A percentile compares a stretch with the other conserved stretches of the same genome.
These are phyloP conservation scores for Fusarium musae DNA, from an alignment of 2,329 filamentous ascomycete species.

Conservation along the genomic window DNA sequence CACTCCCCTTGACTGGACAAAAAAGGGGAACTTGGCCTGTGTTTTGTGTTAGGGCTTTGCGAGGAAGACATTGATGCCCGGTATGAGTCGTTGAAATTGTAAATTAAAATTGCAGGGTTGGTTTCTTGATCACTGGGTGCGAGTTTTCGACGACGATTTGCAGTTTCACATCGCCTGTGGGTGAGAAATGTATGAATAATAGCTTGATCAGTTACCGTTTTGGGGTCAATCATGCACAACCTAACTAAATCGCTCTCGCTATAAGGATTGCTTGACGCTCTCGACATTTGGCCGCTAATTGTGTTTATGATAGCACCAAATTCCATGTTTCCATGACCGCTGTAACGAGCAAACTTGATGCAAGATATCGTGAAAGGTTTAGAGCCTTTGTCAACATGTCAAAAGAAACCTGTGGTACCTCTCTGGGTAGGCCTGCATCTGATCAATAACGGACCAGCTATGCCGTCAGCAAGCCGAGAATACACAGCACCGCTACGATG, in stretches of 20 bases:
- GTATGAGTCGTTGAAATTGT: slow-evolving; percentile 11
- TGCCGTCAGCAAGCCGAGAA: background rate
- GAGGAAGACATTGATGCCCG: background rate
- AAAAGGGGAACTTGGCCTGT: background rate
- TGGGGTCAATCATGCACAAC: background rate
- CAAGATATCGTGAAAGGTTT: slow-evolving; percentile 2
- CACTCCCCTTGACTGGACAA: background rate
- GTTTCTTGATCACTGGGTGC: slow-evolving; percentile 6
- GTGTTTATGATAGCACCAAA: background rate
- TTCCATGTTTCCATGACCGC: slow-evolving; percentile 9
- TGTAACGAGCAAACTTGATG: slow-evolving; percentile 5
- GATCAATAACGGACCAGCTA: background rate
- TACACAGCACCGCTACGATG: slow-evolving; percentile 20
- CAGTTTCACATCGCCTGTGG: slow-evolving; percentile 19
- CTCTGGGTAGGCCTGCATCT: slow-evolving; percentile 22
- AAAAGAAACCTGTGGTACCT: slow-evolving; percentile 34
- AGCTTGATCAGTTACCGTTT: background rate
- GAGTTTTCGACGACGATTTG: slow-evolving; percentile 15
- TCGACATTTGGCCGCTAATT: background rate
- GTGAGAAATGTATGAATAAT: slow-evolving; percentile 24
- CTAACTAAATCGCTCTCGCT: background rate
- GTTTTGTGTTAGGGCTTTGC: background rate
- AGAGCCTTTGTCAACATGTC: slow-evolving; percentile 5
- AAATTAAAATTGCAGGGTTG: slow-evolving; percentile 12
- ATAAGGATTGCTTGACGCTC: background rate